Conservation (phyloP, 192 early-diverging fungal species). For the Umbelopsis isabellina region DNA sequence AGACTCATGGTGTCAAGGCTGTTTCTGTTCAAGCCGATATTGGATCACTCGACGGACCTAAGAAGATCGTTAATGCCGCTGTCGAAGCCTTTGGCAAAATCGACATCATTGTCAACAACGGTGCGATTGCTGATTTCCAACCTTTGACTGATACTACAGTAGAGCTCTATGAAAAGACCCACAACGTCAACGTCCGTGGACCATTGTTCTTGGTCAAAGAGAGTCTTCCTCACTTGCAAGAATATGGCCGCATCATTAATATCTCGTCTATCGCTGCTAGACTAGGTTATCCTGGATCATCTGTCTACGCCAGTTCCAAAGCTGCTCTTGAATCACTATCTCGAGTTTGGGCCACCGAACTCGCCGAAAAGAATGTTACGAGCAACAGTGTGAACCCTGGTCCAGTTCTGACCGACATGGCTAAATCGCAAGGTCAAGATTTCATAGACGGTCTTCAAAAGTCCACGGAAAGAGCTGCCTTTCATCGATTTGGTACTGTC, state of each 20-base stretch:
- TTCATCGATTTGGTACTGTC: background rate
- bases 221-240: background rate
- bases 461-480: background rate
- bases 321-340: slow-evolving; percentile 20
- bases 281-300: background rate
- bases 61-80: slow-evolving; percentile 26
- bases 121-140: slow-evolving; percentile 30
- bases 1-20: background rate
- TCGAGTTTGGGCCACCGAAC: slow-evolving; percentile 65
- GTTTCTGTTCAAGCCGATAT: slow-evolving; percentile 17
- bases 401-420: slow-evolving; percentile 78
- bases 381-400: slow-evolving; percentile 79
- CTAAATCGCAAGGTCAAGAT: slow-evolving; percentile 12
- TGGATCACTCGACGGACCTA: background rate
- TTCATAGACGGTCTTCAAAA: background rate
- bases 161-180: background rate
- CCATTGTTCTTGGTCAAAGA: background rate
- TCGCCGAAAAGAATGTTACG: slow-evolving; percentile 73
- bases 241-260: slow-evolving; percentile 2
- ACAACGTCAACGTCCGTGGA: background rate
- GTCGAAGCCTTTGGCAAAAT: slow-evolving; percentile 32
- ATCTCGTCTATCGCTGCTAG: background rate
- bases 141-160: background rate
- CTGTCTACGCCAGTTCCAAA: slow-evolving; percentile 23
- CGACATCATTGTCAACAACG: slow-evolving; percentile 48